A percentile compares a stretch with the other conserved stretches of the same genome.
These are phyloP conservation scores for Porogramme epimiltina DNA, from an alignment of 1,284 basidiomycete species.

Conservation along the genomic window DNA sequence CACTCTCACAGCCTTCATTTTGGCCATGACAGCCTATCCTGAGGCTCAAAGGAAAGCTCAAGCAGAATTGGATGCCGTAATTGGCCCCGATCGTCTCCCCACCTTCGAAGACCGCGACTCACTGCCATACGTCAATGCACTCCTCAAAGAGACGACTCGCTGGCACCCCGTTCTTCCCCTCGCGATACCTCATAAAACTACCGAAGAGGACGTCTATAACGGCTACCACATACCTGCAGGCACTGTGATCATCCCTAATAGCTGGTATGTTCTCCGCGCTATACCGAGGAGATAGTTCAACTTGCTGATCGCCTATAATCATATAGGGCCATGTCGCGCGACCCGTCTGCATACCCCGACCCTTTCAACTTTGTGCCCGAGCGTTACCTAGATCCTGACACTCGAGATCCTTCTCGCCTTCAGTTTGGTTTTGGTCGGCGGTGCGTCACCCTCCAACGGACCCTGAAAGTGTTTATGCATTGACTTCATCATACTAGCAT, in stretches of 20 bases:
- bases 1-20: constrained; percentile 24
- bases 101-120: constrained; percentile 11
- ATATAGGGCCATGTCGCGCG: constrained; percentile 29
- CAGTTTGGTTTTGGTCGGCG: constrained; percentile 20
- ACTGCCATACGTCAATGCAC: constrained; percentile 14
- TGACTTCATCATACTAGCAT: not conserved
- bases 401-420: constrained; percentile 6
- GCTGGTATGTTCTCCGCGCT: constrained; percentile 11
- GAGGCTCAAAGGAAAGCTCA: constrained; percentile 18
- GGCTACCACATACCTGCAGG: constrained; percentile 20
- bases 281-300: no score
- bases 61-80: constrained; percentile 13
- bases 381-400: constrained; percentile 9
- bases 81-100: constrained; percentile 11
- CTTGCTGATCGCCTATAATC: no score
- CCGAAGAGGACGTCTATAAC: constrained; percentile 14
- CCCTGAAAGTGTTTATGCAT: not conserved
- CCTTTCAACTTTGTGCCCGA: constrained; percentile 28
- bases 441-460: not conserved
- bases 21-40: constrained; percentile 26
- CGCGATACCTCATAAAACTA: constrained; percentile 10
- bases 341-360: constrained; percentile 20
- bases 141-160: constrained; percentile 11
- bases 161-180: constrained; percentile 5
- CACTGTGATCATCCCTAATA: constrained; percentile 8